phyloP scores from a whole-genome alignment of 176 grass and related monocot genomes.

The Zoysia japonica region DNA sequence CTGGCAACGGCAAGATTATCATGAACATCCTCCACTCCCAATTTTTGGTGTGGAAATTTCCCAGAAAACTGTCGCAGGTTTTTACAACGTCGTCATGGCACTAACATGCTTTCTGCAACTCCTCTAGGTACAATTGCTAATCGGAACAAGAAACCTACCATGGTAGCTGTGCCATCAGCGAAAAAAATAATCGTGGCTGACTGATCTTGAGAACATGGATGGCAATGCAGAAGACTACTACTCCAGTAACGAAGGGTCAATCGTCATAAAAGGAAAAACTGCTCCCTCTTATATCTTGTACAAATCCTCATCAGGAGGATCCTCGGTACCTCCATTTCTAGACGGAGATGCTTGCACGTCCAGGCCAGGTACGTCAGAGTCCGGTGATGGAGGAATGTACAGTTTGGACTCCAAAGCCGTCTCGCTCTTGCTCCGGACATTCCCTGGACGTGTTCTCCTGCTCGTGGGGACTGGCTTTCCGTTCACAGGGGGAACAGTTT shows the following conservation, averaged over 20 bases:
- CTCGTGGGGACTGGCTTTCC: constrained; percentile 59
- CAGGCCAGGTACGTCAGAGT: constrained; percentile 48
- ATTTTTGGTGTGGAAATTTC: constrained; percentile 42
- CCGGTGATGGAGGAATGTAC: constrained; percentile 80
- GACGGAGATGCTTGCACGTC: constrained; percentile 33
- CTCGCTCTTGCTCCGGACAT: constrained; percentile 88
- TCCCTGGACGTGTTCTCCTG: constrained; percentile 63
- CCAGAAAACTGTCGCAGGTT: constrained; percentile 36
- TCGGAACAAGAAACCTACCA: constrained; percentile 43
- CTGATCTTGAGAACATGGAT: constrained; percentile 39
- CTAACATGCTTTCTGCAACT: constrained; percentile 46
- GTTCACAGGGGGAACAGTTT: constrained; percentile 10
- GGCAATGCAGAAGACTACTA: not conserved
- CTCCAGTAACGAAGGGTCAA: not conserved
- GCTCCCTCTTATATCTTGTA: constrained; percentile 53
- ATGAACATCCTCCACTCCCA: constrained; percentile 42
- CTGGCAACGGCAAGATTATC: not conserved
- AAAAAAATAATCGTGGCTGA: constrained; percentile 12
- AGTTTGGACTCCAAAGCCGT: constrained; percentile 70
- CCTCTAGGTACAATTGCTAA: constrained; percentile 67
- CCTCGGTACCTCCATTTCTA: constrained; percentile 36
- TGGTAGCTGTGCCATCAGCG: constrained; percentile 24
- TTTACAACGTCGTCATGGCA: constrained; percentile 43
- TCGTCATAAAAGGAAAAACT: constrained; percentile 20
- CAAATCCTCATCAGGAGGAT: constrained; percentile 61